Base-by-base conservation (phyloP, 176 grass and related monocot genomes). In the Zoysia pacifica region DNA sequence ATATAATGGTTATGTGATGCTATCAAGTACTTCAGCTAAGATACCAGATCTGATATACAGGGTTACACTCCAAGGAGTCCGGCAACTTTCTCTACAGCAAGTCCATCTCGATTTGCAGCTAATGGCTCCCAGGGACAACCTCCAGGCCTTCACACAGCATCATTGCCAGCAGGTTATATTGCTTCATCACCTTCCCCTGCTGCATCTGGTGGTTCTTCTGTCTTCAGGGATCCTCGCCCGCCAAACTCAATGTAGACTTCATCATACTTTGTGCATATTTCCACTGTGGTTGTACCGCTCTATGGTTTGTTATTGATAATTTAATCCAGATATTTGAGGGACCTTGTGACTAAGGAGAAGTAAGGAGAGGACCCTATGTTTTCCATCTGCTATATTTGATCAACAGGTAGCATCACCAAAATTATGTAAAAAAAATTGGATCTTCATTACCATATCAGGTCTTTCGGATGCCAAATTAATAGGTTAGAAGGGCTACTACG, bases 141-240 rank as follows among this genome's bases (percentile, higher is more conserved):
- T 36, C 67, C 51, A 14, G 83, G 37, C 35, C 72, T 84, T 48
- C 84, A 89, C 58, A 72, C 84, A n/a, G 69, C 79, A 69, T 86
- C 82, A 43, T 43, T 94, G 77, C 85, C 89, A 56, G 87, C 74
- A 80, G 69, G 58, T 40, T 97, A 85, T 78, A 82, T 86, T 55
- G 87, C 87, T n/a, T 92, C 85, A 16, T 97, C 91, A 0, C 91
- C 85, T 65, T 94, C 94, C 39, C 94, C 94, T 0, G 94, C 89
- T 15, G 89, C 82, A 67, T 97, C 94, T 4, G 94, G 91, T 77
- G 89, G 89, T 63, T 80, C 72, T 49, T 86, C 94, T 0, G 80
- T 92, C 38, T 94, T 94, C 77, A 90, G 74, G 69, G 91, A 97
- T 79, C 38, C 88, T 72, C 82, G 89, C 41, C 70, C 51, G 3